Conservation (phyloP, 1,284 basidiomycete species). For the Wallemia hederae region DNA sequence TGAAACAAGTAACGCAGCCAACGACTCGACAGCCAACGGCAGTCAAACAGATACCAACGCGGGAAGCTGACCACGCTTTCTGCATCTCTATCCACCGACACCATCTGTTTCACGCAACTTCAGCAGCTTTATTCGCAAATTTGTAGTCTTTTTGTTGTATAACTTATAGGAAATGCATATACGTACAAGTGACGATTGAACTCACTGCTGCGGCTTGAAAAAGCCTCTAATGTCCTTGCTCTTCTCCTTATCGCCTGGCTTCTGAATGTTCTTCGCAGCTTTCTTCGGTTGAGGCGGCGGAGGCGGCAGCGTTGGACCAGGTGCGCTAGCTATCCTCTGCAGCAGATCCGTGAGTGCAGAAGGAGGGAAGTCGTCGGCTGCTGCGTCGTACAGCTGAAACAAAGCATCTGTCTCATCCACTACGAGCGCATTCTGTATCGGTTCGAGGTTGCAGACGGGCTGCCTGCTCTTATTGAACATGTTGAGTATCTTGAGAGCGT, state of each 20-base stretch:
- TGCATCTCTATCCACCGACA: no score
- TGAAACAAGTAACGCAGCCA: neutral
- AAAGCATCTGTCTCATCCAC: neutral
- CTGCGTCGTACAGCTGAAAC: neutral
- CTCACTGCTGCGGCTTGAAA: no score
- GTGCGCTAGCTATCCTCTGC: neutral
- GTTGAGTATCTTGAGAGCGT: neutral
- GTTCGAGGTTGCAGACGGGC: neutral
- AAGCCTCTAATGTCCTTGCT: no score
- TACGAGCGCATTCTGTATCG: neutral
- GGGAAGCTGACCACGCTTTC: no score
- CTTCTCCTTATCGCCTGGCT: no score
- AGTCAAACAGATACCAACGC: neutral
- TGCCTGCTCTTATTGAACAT: neutral
- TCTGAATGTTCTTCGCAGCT: no score
- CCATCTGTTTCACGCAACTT: no score
- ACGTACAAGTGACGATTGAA: no score
- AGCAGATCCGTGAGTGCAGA: neutral
- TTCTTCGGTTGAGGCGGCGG: no score
- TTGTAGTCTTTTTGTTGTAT: neutral
- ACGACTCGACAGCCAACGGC: neutral
- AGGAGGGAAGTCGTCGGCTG: neutral
- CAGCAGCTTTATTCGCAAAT: no score
- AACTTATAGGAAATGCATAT: no score
- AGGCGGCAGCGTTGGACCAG: neutral